These are phyloP conservation scores for Nitzschia putrida DNA, from an alignment of 108 stramenopile species.

Conservation along the genomic window DNA sequence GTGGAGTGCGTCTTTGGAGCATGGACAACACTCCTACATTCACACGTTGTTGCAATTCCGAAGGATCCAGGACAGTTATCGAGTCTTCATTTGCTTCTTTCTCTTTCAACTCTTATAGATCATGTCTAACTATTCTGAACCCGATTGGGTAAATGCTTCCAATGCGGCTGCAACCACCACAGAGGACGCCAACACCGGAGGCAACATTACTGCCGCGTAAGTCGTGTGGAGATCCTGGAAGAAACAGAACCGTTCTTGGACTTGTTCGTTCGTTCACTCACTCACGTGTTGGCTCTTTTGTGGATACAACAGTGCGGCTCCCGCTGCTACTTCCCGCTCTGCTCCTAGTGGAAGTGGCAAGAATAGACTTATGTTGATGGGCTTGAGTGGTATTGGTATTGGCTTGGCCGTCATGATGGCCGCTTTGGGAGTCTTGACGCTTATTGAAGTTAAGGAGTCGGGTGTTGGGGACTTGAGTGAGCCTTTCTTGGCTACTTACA, in stretches of 20 bases:
- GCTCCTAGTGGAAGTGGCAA: slow-evolving; percentile 1
- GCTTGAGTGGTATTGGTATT: slow-evolving; percentile 62
- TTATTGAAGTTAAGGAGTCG: slow-evolving; percentile 45
- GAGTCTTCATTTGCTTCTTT: too few species aligned
- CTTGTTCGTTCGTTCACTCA: too few species aligned
- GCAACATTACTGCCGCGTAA: slow-evolving; percentile 11
- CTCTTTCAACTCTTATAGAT: background rate
- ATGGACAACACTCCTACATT: too few species aligned
- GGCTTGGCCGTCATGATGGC: slow-evolving; percentile 80
- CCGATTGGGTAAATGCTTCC: slow-evolving; percentile 30
- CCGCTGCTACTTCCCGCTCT: background rate
- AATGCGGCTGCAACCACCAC: background rate
- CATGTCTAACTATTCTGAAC: slow-evolving; percentile 34
- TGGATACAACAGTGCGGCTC: background rate
- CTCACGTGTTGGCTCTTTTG: too few species aligned
- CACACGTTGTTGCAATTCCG: too few species aligned
- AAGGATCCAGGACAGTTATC: too few species aligned
- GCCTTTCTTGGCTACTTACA: slow-evolving; percentile 78
- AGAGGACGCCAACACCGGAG: slow-evolving; percentile 31
- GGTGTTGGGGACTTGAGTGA: slow-evolving; percentile 49
- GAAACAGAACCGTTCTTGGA: too few species aligned
- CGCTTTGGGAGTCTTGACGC: slow-evolving; percentile 71
- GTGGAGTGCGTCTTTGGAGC: too few species aligned
- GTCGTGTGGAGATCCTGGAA: too few species aligned
- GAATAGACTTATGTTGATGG: slow-evolving; percentile 9